Base-by-base conservation (phyloP, 768 basidiomycete species). In the Paxillus ammoniavirescens region DNA sequence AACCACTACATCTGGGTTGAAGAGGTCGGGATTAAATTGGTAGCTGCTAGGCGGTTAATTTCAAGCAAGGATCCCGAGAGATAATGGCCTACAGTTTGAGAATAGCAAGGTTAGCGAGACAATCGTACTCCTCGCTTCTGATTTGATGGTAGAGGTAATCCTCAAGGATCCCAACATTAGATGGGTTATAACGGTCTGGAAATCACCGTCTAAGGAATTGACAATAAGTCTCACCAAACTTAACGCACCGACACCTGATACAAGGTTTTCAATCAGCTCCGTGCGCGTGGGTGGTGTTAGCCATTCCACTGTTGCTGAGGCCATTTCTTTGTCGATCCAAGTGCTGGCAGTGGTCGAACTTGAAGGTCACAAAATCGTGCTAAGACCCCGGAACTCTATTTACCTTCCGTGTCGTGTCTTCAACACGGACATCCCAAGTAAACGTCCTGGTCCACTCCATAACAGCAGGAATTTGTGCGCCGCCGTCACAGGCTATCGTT, bases 121-220 rank as follows among this genome's bases (percentile, higher is more conserved):
- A 87, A 71, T 99, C 96, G 62, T 98, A 98, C 68, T 93, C 89
- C 61, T 89, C 86, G 63, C 84, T 88, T 61, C 89, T 82, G 58
- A 93, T 92, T 73, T 99, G 96, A 69, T 92, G 87, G 71, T 91
- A 92, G 55, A 98, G 84, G 74, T 98, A 98, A 68, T 98, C 96
- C 73, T 98, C 96, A 54, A 98, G 85, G 60, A 94, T 90, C 36
- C 84, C 78, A 54, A 96, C 85, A 70, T 98, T 98, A 49, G 87
- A 86, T 41, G 96, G 96, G 74, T 98, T 98, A 73, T 98, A 98
- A 54, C 96, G 88, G 77, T 98, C 96, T 97, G 53, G 47, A 53
- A 53, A 28, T 48, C 37, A 50, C 47, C 38, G 28, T 58, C 47
- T 18, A 15, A 54, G 37, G 30, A 49, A 45, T 33, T 13, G 47